Percentiles rank a stretch among this genome's conserved stretches.
These are phyloP conservation scores for Chaetoceros muelleri DNA, from an alignment of 108 stramenopile genomes.

Conservation along the genomic window DNA sequence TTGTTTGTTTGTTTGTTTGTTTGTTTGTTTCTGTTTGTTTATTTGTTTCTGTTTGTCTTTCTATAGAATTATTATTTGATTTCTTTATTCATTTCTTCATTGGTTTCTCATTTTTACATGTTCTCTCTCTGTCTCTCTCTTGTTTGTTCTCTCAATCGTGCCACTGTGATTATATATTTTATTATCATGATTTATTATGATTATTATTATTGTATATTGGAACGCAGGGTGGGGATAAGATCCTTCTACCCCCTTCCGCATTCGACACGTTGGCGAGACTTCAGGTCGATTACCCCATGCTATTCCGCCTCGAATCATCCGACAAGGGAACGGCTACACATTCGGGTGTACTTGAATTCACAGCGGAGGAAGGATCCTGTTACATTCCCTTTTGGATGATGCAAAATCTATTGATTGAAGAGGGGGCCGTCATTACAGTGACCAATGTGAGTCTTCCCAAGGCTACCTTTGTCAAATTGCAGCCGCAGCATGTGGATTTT, in stretches of 20 bases:
- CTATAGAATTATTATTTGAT: not conserved
- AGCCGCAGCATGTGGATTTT: conserved; percentile 98
- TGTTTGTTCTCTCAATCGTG: not conserved
- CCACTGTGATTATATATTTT: not conserved
- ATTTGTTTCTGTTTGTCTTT: not conserved
- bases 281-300: conserved; percentile 92
- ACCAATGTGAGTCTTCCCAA: conserved; percentile 91
- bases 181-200: not conserved
- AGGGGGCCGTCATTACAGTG: conserved; percentile 86
- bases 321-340: conserved; percentile 78
- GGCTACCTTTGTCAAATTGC: conserved; percentile 95
- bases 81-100: not conserved
- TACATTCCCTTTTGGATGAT: conserved; percentile 99
- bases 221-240: conserved; percentile 89
- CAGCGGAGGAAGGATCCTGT: conserved; percentile 95
- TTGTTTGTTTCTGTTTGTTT: not conserved
- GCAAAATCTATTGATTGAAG: conserved; percentile 88
- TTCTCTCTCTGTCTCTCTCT: not conserved
- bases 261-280: conserved; percentile 92
- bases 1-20: not conserved
- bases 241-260: conserved; percentile 93
- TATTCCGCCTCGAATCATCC: conserved; percentile 57
- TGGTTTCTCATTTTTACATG: not conserved
- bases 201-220: conserved; percentile 6
- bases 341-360: conserved; percentile 97